Evolutionary conservation across 1,139 yeast genomes (phyloP), one percentile per base, ranked within the genome.

Genomic region (Chernovozyma aurita): DNA sequence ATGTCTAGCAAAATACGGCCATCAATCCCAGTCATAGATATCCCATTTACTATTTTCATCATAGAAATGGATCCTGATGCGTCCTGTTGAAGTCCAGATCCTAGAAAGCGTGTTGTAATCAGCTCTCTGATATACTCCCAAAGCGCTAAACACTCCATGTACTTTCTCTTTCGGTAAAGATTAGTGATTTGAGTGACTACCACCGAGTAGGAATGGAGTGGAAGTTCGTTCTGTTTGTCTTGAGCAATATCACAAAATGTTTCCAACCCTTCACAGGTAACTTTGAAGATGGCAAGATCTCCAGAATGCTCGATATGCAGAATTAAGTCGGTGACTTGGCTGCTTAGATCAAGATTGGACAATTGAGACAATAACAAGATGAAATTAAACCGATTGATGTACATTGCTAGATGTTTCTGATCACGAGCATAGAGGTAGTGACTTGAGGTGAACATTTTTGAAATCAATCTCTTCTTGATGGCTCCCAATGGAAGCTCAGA

Each of bases 361-460:
- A 67, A 35, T 42, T 63, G 73, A 7, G 55, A 44, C 22, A 69
- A 49, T 16, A 70, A 41, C 7, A 63, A 42, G 3, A 66, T 49
- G 32, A 67, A 61, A 41, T 70, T 70, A 28, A 67, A 45, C 32
- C 75, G 45, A 42, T 70, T 70, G 18, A 58, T 44, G 38, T 61
- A 68, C 55, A 65, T 66, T 4, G 53, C 53, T 30, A 47, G 59
- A 33, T 59, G 58, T 4, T 46, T 48, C 27, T 49, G 51, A 14
- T 50, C 56, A 1, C 42, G 41, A 17, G 48, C 51, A 34, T 64
- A 66, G 3, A 49, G 56, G 34, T 50, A 65, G 32, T 56, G 63
- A 37, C 72, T 65, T 2, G 73, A 65, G 0, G 66, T 59, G 25
- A 67, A 54, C 21, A 70, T 42, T 39, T 70, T 70, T 4, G 66